Base-by-base conservation (phyloP, 306 rosid genomes). In the Inga oerstediana region DNA sequence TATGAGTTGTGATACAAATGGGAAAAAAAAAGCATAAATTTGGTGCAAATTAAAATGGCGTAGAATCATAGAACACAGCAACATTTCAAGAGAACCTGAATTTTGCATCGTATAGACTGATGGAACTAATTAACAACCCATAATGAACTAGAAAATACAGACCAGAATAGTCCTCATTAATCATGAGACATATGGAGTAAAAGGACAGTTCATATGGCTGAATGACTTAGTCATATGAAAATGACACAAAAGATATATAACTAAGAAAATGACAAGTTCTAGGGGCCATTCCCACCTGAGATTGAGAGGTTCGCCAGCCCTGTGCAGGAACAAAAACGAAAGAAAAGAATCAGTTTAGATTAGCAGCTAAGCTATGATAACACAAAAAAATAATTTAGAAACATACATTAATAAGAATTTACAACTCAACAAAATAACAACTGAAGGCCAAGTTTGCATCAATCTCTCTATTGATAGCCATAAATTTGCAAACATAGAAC, bases 271-370 rank as follows among this genome's bases (percentile, higher is more conserved):
- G 10, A 32, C 2, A 76, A 65, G 74, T 80, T 64, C 27, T 74
- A 46, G 34, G 75, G 75, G 39, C 70, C 44, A 56, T 66, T 77
- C 91, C 82, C 76, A 92, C 97, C 97, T 89, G 94, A 74, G 73
- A 90, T 77, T 4, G 97, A 87, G 83, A 92, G 97, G 82, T 90
- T 92, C 35, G 91, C 94, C 88, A 92, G 77, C 61, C 97, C 92
- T 92, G 89, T 79, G 82, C 54, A 52, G 75, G 74, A 52, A 20
- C 54, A 64, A 66, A 71, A 62, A 27, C 46, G 34, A 85, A 72
- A 54, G 68, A 79, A 27, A 46, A 54, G 51, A 70, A 54, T 86
- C 14, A 79, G 77, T 45, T 62, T 8, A 64, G 20, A 70, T 5
- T 10, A 48, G 43, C 22, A 17, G 27, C 44, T 58, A 74, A 66